phyloP scores from a whole-genome alignment of 371 early-diverging fungal genomes.

The Lichtheimia ornata region DNA sequence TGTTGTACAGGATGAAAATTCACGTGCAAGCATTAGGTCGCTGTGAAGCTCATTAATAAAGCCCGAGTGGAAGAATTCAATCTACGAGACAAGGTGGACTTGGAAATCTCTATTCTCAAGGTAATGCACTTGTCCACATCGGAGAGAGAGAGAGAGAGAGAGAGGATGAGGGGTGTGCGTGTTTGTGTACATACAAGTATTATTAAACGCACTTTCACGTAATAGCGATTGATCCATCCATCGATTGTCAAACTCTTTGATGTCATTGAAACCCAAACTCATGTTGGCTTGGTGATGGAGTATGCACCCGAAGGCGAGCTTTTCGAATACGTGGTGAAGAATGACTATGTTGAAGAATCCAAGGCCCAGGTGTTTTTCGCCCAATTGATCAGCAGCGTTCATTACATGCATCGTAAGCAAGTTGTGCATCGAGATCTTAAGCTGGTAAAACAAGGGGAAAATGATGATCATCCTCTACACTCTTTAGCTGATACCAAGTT shows the following conservation, averaged over 20 bases:
- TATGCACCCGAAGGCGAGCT: slow-evolving; percentile 59
- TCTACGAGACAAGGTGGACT: slow-evolving; percentile 67
- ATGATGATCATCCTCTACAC: too few species aligned
- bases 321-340: slow-evolving; percentile 64
- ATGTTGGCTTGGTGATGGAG: slow-evolving; percentile 63
- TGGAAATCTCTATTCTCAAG: slow-evolving; percentile 71
- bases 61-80: slow-evolving; percentile 64
- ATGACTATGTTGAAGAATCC: slow-evolving; percentile 47
- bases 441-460: slow-evolving; percentile 30
- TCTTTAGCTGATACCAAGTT: too few species aligned
- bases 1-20: too few species aligned
- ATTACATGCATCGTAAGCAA: slow-evolving; percentile 46
- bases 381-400: slow-evolving; percentile 66
- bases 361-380: slow-evolving; percentile 60
- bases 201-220: background rate
- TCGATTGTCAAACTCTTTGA: slow-evolving; percentile 65
- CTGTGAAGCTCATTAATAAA: slow-evolving; percentile 71
- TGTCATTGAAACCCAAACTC: slow-evolving; percentile 62
- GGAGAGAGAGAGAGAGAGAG: too few species aligned
- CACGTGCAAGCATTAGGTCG: slow-evolving; percentile 46
- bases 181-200: too few species aligned
- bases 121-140: slow-evolving; percentile 25
- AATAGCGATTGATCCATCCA: slow-evolving; percentile 43
- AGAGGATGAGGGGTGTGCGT: too few species aligned
- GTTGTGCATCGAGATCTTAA: slow-evolving; percentile 70